Evolutionary conservation across 805 yeast species (phyloP).

Genomic region (Lachancea mirantina): DNA sequence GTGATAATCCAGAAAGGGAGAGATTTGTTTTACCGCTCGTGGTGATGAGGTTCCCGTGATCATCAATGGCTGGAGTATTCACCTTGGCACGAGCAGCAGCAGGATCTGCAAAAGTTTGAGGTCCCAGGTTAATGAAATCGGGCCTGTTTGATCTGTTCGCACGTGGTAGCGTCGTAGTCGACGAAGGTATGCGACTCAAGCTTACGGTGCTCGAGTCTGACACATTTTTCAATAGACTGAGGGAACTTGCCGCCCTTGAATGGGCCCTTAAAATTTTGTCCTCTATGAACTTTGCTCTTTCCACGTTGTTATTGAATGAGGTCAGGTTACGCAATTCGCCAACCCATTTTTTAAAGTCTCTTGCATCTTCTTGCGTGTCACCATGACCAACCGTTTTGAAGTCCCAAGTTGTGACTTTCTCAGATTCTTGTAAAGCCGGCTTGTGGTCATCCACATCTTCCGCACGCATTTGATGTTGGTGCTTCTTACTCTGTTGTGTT

Average conservation of each 20-base stretch:
- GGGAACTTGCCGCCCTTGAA: slow-evolving; percentile 7
- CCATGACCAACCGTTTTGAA: slow-evolving; percentile 22
- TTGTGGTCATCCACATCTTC: slow-evolving; percentile 3
- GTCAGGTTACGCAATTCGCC: slow-evolving; percentile 48
- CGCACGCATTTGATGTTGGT: slow-evolving; percentile 1
- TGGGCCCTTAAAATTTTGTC: slow-evolving; percentile 26
- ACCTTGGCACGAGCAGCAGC: slow-evolving; percentile 18
- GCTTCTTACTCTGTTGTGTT: slow-evolving; percentile 5
- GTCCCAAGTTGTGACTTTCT: slow-evolving; percentile 21
- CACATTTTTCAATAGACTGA: slow-evolving; percentile 5
- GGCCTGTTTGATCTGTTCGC: slow-evolving; percentile 13
- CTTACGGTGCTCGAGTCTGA: slow-evolving; percentile 5
- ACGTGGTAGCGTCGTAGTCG: not conserved
- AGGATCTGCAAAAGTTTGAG: slow-evolving; percentile 9
- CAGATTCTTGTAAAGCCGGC: slow-evolving; percentile 9
- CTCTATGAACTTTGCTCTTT: slow-evolving; percentile 44
- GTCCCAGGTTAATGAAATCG: slow-evolving; percentile 22
- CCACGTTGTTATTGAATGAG: slow-evolving; percentile 39
- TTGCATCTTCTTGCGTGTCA: slow-evolving; percentile 37
- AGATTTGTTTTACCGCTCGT: no score
- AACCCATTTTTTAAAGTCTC: slow-evolving; percentile 46
- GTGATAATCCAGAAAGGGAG: no score
- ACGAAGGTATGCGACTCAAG: not conserved
- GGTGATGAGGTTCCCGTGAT: slow-evolving; percentile 31
- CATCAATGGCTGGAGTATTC: slow-evolving; percentile 33